Conservation (phyloP, 2,329 filamentous ascomycete species). For the Alternaria panax region DNA sequence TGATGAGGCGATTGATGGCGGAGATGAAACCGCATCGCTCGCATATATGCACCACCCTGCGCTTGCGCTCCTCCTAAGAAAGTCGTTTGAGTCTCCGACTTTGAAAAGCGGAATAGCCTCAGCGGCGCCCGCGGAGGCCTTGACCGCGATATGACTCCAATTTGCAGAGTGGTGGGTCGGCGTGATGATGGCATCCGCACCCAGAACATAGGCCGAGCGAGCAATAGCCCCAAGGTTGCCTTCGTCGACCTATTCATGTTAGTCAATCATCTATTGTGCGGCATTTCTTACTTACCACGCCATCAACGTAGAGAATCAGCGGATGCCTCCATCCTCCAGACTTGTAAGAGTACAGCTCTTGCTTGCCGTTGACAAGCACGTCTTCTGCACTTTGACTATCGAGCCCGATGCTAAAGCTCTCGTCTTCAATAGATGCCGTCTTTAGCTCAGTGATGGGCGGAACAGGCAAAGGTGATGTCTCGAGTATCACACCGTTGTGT, state of each 20-base stretch:
- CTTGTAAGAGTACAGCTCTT: constrained; percentile 58
- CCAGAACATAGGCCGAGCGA: constrained; percentile 88
- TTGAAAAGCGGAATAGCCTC: constrained; percentile 80
- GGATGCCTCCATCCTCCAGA: constrained; percentile 64
- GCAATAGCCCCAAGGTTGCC: constrained; percentile 91
- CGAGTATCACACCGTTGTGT: constrained; percentile 89
- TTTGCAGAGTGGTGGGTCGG: constrained; percentile 74
- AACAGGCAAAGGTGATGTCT: constrained; percentile 82
- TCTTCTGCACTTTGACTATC: constrained; percentile 79
- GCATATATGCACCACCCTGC: constrained; percentile 87
- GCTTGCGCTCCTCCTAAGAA: constrained; percentile 71
- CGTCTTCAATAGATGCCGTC: constrained; percentile 52
- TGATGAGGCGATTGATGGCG: neutral
- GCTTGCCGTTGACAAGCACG: constrained; percentile 72
- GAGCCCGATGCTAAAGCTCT: constrained; percentile 49
- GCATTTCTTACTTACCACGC: constrained; percentile 58
- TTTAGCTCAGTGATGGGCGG: constrained; percentile 69
- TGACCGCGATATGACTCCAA: constrained; percentile 79
- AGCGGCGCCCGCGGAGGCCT: constrained; percentile 86
- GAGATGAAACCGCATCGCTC: constrained; percentile 58
- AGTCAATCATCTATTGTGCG: constrained; percentile 27
- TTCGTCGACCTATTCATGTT: constrained; percentile 68
- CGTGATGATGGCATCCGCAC: constrained; percentile 81
- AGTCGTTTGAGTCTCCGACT: constrained; percentile 70
- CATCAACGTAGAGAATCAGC: constrained; percentile 76